Evolutionary conservation across 2,329 filamentous ascomycete species (phyloP), one percentile per base, ranked within the genome.

Genomic region (Penicillium capsulatum): DNA sequence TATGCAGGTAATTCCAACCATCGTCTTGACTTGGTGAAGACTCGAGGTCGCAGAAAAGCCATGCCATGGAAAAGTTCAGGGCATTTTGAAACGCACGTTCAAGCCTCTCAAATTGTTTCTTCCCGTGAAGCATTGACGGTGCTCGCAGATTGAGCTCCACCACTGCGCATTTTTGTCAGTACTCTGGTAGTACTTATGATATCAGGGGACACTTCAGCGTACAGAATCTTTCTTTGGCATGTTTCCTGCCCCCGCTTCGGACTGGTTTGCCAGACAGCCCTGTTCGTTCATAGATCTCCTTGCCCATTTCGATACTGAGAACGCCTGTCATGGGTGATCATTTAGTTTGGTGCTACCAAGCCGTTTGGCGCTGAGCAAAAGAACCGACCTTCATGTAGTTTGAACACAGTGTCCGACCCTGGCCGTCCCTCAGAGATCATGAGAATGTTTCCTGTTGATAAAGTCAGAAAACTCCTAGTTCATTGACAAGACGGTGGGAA

Each of bases 351-450:
- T 6, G 14, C 5, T 7, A n/a, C 24, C 24, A 22, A 10, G 19
- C n/a, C 6, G 6, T 28, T 11, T 28, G 26, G 13, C 13, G 4
- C 11, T 28, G 9, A 6, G 9, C 40, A 10, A 17, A 19, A 4
- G 34, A 7, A 47, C 61, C 36, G 69, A 78, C 88, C 89, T 50
- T 87, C 76, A 40, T 69, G 73, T 1, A 97, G 67, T 0, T 77
- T 77, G 59, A 87, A 91, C 2, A 83, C 72, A 52, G 85, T 86
- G 55, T 90, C 84, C 2, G 82, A 73, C 2, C 80, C 81, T 6
- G 76, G 70, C 20, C 76, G 76, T 9, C 88, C 89, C 61, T 90
- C 79, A 0, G 90, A 95, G 2, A 95, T 74, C 84, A 97, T 86
- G 51, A 86, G 64, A 34, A 94, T 70, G 58, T 88, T 82, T 4